These are phyloP conservation scores for Colletotrichum magnum DNA, from an alignment of 2,329 filamentous ascomycete species.

Conservation along the genomic window DNA sequence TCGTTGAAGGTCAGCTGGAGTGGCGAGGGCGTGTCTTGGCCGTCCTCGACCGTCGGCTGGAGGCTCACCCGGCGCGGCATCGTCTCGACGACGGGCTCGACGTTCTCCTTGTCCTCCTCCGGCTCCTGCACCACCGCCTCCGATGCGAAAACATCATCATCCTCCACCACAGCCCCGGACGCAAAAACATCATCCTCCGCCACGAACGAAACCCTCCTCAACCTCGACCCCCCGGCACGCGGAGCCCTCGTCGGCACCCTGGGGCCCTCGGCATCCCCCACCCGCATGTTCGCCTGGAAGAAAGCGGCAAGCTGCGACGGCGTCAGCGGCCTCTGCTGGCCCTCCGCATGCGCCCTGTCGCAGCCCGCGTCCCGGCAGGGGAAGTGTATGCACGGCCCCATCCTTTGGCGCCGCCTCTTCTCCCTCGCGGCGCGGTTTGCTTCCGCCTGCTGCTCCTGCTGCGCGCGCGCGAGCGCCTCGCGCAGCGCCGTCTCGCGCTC, in stretches of 20 bases:
- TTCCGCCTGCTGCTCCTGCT: not conserved
- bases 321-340: conserved; percentile 10
- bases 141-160: not conserved
- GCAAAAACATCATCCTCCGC: not conserved
- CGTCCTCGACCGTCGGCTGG: not conserved
- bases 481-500: not conserved
- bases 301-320: not conserved
- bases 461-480: not conserved
- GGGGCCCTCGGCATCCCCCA: not conserved
- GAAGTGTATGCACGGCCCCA: not conserved
- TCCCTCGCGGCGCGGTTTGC: not conserved
- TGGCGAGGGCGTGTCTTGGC: not conserved
- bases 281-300: not conserved
- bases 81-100: not conserved
- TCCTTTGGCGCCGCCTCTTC: not conserved
- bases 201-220: not conserved
- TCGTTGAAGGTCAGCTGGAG: not conserved
- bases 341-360: not conserved
- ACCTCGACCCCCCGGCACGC: not conserved
- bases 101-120: not conserved
- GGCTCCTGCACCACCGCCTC: not conserved
- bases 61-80: not conserved
- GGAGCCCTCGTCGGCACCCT: not conserved
- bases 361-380: conserved; percentile 13
- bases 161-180: not conserved